A percentile compares a stretch with the other conserved stretches of the same genome.
Evolutionary conservation across 768 basidiomycete species (phyloP).

Genomic region (Trametes cubensis): DNA sequence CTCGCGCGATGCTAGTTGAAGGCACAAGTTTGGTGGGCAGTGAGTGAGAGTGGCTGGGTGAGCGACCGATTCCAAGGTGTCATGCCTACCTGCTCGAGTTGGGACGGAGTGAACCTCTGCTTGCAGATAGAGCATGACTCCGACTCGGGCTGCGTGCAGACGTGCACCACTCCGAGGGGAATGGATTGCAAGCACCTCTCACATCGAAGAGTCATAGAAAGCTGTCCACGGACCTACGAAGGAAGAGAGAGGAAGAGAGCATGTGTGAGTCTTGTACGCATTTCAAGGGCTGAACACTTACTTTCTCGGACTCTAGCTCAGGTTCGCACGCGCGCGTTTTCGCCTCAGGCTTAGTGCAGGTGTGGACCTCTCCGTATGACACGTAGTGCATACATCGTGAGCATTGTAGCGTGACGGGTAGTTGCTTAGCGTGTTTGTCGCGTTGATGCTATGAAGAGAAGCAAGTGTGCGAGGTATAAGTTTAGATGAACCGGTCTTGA

Average conservation of each 20-base stretch:
- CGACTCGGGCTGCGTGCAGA: not conserved
- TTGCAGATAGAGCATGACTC: not conserved
- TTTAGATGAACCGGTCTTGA: too few relatives aligned
- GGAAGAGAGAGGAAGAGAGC: too few relatives aligned
- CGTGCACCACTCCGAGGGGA: not conserved
- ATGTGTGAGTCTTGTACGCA: too few relatives aligned
- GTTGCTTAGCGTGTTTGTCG: not conserved
- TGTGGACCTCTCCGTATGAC: not conserved
- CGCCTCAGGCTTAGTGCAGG: not conserved
- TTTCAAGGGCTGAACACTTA: too few relatives aligned
- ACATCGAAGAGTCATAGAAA: not conserved
- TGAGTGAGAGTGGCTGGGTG: not conserved
- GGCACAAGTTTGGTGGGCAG: not conserved
- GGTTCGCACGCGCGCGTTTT: not conserved
- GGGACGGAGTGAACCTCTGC: not conserved
- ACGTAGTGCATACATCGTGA: not conserved
- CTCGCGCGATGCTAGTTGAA: conserved; percentile 3
- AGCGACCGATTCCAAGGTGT: too few relatives aligned
- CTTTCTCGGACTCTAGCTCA: too few relatives aligned
- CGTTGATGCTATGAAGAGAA: not conserved
- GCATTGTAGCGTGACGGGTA: not conserved
- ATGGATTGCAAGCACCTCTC: not conserved
- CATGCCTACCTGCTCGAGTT: not conserved
- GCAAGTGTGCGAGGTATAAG: too few relatives aligned
- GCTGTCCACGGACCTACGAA: too few relatives aligned